Conservation (phyloP, 768 basidiomycete genomes). For the Boletus edulis region DNA sequence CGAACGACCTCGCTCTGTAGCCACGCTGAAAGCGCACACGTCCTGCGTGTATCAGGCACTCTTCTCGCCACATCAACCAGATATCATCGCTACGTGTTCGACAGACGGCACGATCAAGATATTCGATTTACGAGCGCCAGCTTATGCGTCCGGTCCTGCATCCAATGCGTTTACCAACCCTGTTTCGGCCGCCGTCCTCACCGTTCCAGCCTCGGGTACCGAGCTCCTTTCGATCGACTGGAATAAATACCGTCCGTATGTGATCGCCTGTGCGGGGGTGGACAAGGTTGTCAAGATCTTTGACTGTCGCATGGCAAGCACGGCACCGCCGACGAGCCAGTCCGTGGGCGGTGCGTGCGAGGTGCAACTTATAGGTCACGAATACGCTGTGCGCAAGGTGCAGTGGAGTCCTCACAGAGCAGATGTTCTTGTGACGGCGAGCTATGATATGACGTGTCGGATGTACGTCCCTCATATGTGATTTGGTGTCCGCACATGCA, state of each 20-base stretch:
- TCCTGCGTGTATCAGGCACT: slow-evolving; percentile 87
- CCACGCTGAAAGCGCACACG: slow-evolving; percentile 79
- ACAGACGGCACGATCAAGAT: slow-evolving; percentile 82
- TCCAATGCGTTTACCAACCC: slow-evolving; percentile 63
- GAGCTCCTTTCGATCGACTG: slow-evolving; percentile 85
- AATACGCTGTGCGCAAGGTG: slow-evolving; percentile 86
- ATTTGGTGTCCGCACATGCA: not conserved
- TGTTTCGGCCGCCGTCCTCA: slow-evolving; percentile 67
- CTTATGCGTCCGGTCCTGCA: slow-evolving; percentile 51
- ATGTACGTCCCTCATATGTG: slow-evolving; percentile 53
- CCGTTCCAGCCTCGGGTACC: slow-evolving; percentile 71
- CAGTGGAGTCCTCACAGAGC: slow-evolving; percentile 85
- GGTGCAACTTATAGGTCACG: slow-evolving; percentile 73
- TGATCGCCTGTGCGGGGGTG: slow-evolving; percentile 76
- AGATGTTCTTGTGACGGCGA: slow-evolving; percentile 65
- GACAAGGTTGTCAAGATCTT: slow-evolving; percentile 76
- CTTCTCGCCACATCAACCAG: slow-evolving; percentile 91
- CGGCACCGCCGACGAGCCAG: slow-evolving; percentile 42
- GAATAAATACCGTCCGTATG: slow-evolving; percentile 86
- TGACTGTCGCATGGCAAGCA: slow-evolving; percentile 84
- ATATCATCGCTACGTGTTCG: slow-evolving; percentile 78
- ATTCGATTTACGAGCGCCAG: slow-evolving; percentile 72
- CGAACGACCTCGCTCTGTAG: slow-evolving; percentile 72
- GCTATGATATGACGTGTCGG: slow-evolving; percentile 96
- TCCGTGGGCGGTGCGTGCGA: slow-evolving; percentile 74